Evolutionary conservation across 2,329 filamentous ascomycete genomes (phyloP).

Genomic region (Leptosphaerulina australis): DNA sequence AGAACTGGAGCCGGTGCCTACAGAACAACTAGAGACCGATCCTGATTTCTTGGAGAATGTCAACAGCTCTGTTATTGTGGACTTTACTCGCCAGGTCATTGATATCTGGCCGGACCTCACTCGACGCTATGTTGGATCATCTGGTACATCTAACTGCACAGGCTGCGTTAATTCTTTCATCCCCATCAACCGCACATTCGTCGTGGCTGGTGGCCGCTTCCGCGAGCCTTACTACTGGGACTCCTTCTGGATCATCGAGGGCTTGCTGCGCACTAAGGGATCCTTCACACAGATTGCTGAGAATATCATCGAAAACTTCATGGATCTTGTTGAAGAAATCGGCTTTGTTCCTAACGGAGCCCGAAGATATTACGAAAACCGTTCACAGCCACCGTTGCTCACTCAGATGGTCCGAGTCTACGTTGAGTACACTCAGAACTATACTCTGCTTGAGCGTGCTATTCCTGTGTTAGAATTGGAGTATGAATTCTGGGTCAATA

Average conservation of each 20-base stretch:
- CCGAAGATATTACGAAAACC: constrained; percentile 70
- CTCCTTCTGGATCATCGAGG: constrained; percentile 71
- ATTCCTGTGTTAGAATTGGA: constrained; percentile 68
- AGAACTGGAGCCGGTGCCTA: constrained; percentile 63
- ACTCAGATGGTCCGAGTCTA: constrained; percentile 70
- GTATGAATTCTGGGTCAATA: constrained; percentile 66
- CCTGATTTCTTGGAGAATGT: constrained; percentile 63
- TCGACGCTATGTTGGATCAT: constrained; percentile 59
- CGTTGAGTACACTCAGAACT: constrained; percentile 68
- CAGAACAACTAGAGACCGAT: constrained; percentile 60
- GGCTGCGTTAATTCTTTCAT: constrained; percentile 70
- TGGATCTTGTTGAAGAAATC: constrained; percentile 68
- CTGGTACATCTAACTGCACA: constrained; percentile 52
- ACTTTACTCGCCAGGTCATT: constrained; percentile 69
- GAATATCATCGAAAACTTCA: constrained; percentile 73
- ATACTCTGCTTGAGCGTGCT: constrained; percentile 64
- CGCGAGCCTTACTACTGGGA: constrained; percentile 75
- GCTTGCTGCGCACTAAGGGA: constrained; percentile 68
- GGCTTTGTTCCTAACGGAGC: constrained; percentile 73
- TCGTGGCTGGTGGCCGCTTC: constrained; percentile 74
- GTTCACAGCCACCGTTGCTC: constrained; percentile 70
- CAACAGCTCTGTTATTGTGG: constrained; percentile 62
- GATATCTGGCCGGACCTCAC: constrained; percentile 73
- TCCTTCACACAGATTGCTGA: constrained; percentile 67
- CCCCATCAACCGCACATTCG: constrained; percentile 69